phyloP scores from a whole-genome alignment of 768 basidiomycete species.

The Suillus alpinus region DNA sequence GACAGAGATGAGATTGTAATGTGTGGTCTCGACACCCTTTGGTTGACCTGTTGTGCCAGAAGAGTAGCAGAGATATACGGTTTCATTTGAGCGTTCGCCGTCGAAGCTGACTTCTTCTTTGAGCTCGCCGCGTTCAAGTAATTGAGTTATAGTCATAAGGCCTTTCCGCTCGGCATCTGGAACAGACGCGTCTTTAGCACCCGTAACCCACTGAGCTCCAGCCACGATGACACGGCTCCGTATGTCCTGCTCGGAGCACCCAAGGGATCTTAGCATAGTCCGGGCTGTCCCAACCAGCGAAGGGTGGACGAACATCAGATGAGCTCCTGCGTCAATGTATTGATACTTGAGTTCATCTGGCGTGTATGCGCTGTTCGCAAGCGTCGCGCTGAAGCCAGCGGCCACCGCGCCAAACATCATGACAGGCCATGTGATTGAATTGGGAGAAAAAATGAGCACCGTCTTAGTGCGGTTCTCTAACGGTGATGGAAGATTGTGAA shows the following conservation, averaged over 20 bases:
- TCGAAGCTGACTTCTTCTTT: slow-evolving; percentile 53
- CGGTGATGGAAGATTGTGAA: slow-evolving; percentile 44
- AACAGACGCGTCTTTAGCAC: slow-evolving; percentile 8
- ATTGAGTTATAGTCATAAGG: slow-evolving; percentile 32
- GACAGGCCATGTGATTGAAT: slow-evolving; percentile 57
- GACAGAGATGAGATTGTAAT: slow-evolving; percentile 64
- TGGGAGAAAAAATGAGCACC: slow-evolving; percentile 65
- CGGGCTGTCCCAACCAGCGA: slow-evolving; percentile 52
- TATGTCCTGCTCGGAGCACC: slow-evolving; percentile 45
- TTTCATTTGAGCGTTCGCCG: slow-evolving; percentile 52
- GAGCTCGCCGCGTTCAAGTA: slow-evolving; percentile 49
- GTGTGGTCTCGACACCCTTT: slow-evolving; percentile 71
- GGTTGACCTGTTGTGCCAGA: slow-evolving; percentile 76
- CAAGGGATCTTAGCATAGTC: slow-evolving; percentile 53
- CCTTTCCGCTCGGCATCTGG: slow-evolving; percentile 31
- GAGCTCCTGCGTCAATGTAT: slow-evolving; percentile 63
- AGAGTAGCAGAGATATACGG: slow-evolving; percentile 61
- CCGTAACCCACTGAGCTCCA: slow-evolving; percentile 44
- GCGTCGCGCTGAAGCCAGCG: slow-evolving; percentile 64
- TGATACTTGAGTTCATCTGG: slow-evolving; percentile 69
- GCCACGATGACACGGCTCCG: slow-evolving; percentile 56
- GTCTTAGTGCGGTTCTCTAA: slow-evolving; percentile 42
- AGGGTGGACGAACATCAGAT: slow-evolving; percentile 64
- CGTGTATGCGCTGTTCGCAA: slow-evolving; percentile 73
- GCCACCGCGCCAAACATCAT: slow-evolving; percentile 48